Evolutionary conservation across 2,329 filamentous ascomycete species (phyloP).

Genomic region (Davidsoniella australis): DNA sequence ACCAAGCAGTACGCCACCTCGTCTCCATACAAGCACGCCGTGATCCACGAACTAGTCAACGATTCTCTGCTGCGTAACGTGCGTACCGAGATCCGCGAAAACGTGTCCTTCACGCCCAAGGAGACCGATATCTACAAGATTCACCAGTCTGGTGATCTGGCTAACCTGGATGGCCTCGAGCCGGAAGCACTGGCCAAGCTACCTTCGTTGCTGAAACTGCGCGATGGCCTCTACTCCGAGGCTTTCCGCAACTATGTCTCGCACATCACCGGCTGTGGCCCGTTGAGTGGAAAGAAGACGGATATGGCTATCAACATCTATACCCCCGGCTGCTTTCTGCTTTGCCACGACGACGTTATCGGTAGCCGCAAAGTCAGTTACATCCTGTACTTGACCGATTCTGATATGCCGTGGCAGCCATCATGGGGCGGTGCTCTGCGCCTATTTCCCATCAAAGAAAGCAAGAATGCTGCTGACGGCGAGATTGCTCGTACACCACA

Average conservation of each 20-base stretch:
- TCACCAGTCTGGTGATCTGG: conserved; percentile 92
- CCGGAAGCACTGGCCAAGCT: conserved; percentile 70
- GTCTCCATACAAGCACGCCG: conserved; percentile 73
- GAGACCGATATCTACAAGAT: conserved; percentile 99
- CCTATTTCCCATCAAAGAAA: conserved; percentile 56
- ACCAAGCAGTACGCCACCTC: conserved; percentile 45
- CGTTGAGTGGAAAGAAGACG: conserved; percentile 81
- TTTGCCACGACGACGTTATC: conserved; percentile 98
- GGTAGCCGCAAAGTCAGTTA: conserved; percentile 93
- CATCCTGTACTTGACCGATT: conserved; percentile 88
- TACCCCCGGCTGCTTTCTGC: conserved; percentile 82
- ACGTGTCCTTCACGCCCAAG: conserved; percentile 92
- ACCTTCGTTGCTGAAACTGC: conserved; percentile 77
- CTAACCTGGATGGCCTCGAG: conserved; percentile 87
- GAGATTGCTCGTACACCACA: conserved; percentile 63
- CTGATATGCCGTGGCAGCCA: conserved; percentile 74
- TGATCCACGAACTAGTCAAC: conserved; percentile 68
- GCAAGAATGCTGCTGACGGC: conserved; percentile 46
- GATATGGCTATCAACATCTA: conserved; percentile 99
- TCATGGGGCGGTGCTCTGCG: conserved; percentile 88
- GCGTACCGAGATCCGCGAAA: conserved; percentile 71
- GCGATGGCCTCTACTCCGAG: conserved; percentile 84
- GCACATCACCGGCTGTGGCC: conserved; percentile 67
- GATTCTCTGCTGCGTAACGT: conserved; percentile 70
- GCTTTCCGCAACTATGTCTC: conserved; percentile 81